These are phyloP conservation scores for Tricholoma terreum DNA, from an alignment of 768 basidiomycete species.

Conservation along the genomic window DNA sequence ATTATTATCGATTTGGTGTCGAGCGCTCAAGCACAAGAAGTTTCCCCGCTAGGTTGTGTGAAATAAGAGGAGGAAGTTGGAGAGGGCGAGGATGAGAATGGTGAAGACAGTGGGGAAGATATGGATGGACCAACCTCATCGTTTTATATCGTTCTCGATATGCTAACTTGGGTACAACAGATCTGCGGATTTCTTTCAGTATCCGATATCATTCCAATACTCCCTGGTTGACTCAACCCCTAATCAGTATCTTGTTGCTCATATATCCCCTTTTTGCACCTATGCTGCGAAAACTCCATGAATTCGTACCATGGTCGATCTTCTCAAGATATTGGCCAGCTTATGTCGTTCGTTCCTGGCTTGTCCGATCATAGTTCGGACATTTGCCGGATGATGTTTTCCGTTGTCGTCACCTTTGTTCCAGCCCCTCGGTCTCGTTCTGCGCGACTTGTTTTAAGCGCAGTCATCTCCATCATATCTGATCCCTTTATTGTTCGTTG, in stretches of 20 bases:
- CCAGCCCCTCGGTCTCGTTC: slow-evolving; percentile 66
- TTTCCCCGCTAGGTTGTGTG: slow-evolving; percentile 19
- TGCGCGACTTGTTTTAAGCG: slow-evolving; percentile 72
- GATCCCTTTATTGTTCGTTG: slow-evolving; percentile 77
- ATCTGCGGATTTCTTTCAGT: slow-evolving; percentile 83
- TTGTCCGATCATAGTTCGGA: slow-evolving; percentile 42
- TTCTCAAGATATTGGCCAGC: slow-evolving; percentile 69
- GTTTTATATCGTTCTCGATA: slow-evolving; percentile 50
- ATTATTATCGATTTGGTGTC: slow-evolving; percentile 64
- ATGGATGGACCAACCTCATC: slow-evolving; percentile 24
- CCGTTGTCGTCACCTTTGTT: slow-evolving; percentile 74
- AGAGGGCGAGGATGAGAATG: slow-evolving; percentile 36
- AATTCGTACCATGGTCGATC: slow-evolving; percentile 73
- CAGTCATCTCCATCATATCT: slow-evolving; percentile 69
- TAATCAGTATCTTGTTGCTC: slow-evolving; percentile 77
- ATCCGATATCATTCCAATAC: slow-evolving; percentile 73
- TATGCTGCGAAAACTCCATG: slow-evolving; percentile 72
- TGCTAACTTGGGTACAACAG: slow-evolving; percentile 85
- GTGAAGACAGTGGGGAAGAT: slow-evolving; percentile 33
- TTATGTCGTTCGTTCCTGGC: slow-evolving; percentile 68
- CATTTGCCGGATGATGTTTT: slow-evolving; percentile 52
- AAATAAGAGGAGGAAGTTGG: slow-evolving; percentile 30
- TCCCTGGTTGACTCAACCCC: slow-evolving; percentile 67
- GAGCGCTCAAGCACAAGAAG: slow-evolving; percentile 60
- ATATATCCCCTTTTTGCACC: slow-evolving; percentile 81